Evolutionary conservation across 495 filamentous ascomycete genomes (phyloP).

Genomic region (Trichoderma orchidacearum): DNA sequence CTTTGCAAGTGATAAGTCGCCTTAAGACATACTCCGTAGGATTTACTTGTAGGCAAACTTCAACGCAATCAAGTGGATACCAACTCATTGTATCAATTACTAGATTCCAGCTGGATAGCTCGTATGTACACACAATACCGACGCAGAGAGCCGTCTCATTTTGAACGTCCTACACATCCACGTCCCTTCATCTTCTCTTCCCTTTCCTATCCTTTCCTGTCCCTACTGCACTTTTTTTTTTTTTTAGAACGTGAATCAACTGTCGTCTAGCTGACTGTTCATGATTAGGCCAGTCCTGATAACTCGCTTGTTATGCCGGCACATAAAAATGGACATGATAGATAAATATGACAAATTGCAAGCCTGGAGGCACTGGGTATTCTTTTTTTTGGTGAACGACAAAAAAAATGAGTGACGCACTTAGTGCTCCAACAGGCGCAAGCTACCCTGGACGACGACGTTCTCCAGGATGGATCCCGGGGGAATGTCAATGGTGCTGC

Average conservation of each 20-base stretch:
- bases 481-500: slow-evolving; percentile 94
- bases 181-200: too few species aligned
- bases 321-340: neutral
- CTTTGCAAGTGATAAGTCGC: too few species aligned
- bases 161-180: neutral
- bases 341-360: neutral
- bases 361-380: neutral
- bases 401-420: neutral
- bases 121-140: neutral
- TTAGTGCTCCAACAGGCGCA: slow-evolving; percentile 90
- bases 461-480: slow-evolving; percentile 96
- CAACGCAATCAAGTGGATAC: neutral
- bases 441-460: slow-evolving; percentile 95
- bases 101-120: neutral
- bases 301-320: neutral
- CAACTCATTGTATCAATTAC: slow-evolving; percentile 1
- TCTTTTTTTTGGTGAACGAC: neutral
- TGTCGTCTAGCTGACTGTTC: neutral
- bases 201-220: neutral
- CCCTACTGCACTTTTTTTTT: neutral
- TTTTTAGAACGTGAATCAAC: neutral
- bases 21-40: too few species aligned
- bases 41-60: too few species aligned
- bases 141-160: neutral
- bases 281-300: neutral